Evolutionary conservation across 805 yeast species (phyloP), one percentile per base, ranked within the genome.

Genomic region (Pichia eremophila): DNA sequence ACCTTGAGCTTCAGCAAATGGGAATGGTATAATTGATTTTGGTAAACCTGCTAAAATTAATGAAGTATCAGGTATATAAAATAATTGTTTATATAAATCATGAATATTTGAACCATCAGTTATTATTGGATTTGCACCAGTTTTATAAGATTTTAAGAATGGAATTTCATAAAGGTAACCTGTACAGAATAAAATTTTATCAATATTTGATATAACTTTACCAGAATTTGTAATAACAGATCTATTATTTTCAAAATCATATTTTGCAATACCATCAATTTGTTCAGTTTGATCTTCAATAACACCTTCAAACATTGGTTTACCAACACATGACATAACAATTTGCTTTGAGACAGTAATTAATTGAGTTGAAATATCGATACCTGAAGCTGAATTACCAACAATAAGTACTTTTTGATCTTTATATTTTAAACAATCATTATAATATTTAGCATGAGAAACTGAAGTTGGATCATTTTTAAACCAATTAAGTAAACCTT

Each of bases 91-190:
- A 57, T 71, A 72, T n/a, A 70, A 44, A 12, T 65, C 61, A 39
- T 68, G 64, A 14, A 74, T 58, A 39, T 65, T 64, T 19, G 52
- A 51, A 6, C 78, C 77, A 47, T 66, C 60, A 11, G 59, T 56
- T 34, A 57, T 45, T 8, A 63, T 48, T 3, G 66, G 54, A 15
- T 55, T 29, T 22, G 56, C 60, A 10, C 65, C 64, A 12, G 50
- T 54, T 9, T 45, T 25, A 46, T 65, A 65, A 32, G 52, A 52
- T 40, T 74, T 70, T 44, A 86, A 61, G 54, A 77, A 83, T 19
- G 95, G 93, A 47, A 77, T 69, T 36, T 78, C 73, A 57, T 79
- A 79, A 41, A 78, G 67, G 61, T 84, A 86, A 1, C 95, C 95
- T 0, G 95, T 85, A 44, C 86, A 84, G 60, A 80, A 83, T 10